phyloP scores from a whole-genome alignment of 129 eudicot genomes.

The Centaurea solstitialis region DNA sequence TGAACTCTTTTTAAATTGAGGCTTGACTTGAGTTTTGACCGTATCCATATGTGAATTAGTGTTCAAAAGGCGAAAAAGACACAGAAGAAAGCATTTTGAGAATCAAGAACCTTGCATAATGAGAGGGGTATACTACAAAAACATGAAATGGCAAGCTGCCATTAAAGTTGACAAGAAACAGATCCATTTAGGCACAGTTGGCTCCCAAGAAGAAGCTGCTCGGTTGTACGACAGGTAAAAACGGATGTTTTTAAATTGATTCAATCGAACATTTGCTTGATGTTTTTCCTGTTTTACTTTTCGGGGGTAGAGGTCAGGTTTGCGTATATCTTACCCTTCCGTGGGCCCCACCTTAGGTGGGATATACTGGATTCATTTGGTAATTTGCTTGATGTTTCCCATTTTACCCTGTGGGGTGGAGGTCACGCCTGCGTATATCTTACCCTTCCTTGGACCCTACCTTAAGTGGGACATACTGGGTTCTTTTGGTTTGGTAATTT shows the following conservation, averaged over 20 bases:
- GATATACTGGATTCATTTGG: neutral
- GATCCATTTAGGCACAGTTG: conserved; percentile 97
- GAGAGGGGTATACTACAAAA: conserved; percentile 96
- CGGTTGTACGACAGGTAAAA: conserved; percentile 90
- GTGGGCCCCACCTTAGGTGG: neutral
- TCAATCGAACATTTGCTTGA: neutral
- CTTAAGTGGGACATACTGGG: neutral
- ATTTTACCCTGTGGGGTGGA: neutral
- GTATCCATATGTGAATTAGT: conserved; percentile 29
- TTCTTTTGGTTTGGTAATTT: neutral
- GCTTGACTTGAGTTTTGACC: conserved; percentile 10
- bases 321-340: neutral
- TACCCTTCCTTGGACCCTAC: neutral
- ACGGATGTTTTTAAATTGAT: neutral
- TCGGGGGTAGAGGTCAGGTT: neutral
- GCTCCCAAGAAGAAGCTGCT: conserved; percentile 95
- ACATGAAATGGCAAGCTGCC: conserved; percentile 99
- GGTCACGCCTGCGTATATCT: neutral
- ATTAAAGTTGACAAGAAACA: conserved; percentile 98
- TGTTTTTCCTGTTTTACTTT: neutral
- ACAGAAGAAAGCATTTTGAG: conserved; percentile 77
- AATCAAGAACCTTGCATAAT: conserved; percentile 77
- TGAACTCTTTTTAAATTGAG: neutral
- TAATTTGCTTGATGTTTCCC: neutral
- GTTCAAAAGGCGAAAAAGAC: conserved; percentile 85